Percentiles rank a stretch among this genome's conserved stretches.
These are phyloP conservation scores for Xylariaceae sp. DNA, from an alignment of 2,329 filamentous ascomycete species.

Conservation along the genomic window DNA sequence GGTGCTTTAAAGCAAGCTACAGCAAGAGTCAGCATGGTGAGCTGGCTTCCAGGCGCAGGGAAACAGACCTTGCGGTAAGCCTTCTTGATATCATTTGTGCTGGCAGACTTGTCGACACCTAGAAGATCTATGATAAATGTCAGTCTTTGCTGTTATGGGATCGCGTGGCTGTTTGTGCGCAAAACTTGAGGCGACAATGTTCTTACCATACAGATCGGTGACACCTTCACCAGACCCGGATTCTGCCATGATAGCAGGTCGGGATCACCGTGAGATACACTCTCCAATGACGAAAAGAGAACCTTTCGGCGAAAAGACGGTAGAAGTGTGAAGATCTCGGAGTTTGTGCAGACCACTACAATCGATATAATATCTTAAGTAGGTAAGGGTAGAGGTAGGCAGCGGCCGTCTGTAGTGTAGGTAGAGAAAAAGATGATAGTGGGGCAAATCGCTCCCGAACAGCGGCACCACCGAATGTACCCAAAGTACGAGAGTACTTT, in stretches of 20 bases:
- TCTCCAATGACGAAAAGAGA: background rate
- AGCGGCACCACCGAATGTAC: background rate
- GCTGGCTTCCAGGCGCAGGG: background rate
- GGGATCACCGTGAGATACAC: conserved; percentile 1
- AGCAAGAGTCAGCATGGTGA: conserved; percentile 8
- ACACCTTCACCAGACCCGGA: conserved; percentile 25
- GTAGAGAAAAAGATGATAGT: conserved; percentile 8
- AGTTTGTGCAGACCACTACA: background rate
- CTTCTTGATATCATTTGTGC: conserved; percentile 83
- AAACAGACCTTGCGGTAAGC: conserved; percentile 80
- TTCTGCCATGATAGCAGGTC: conserved; percentile 27
- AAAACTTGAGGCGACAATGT: background rate
- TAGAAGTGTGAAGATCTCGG: conserved; percentile 20
- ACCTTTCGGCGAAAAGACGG: conserved; percentile 16
- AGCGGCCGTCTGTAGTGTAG: background rate
- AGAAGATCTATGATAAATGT: conserved; percentile 62
- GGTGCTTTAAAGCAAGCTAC: conserved; percentile 79
- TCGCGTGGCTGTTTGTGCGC: background rate
- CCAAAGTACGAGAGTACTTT: background rate
- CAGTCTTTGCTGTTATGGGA: background rate
- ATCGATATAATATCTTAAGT: background rate
- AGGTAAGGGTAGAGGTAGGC: background rate
- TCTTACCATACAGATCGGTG: conserved; percentile 54
- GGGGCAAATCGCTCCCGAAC: conserved; percentile 19
- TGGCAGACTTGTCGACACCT: conserved; percentile 66